These are phyloP conservation scores for Raffaelea albimanens DNA, from an alignment of 2,329 filamentous ascomycete genomes.

Conservation along the genomic window DNA sequence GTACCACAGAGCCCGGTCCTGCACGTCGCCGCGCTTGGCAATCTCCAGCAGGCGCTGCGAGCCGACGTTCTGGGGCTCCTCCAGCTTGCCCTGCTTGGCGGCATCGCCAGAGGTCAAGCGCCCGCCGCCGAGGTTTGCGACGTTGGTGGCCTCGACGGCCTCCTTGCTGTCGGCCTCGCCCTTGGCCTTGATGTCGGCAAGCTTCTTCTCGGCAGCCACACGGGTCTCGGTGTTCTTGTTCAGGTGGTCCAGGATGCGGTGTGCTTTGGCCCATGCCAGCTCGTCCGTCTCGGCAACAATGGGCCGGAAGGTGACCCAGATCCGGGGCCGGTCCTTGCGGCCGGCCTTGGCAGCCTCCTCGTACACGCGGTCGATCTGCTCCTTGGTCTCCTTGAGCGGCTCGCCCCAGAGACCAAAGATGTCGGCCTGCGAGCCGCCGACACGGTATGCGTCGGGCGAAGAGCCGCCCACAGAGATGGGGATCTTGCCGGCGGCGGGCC, in stretches of 20 bases:
- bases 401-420: slow-evolving; percentile 58
- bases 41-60: slow-evolving; percentile 50
- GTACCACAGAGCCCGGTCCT: slow-evolving; percentile 55
- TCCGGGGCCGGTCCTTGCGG: slow-evolving; percentile 42
- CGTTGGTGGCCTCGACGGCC: background rate
- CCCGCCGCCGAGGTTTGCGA: background rate
- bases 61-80: slow-evolving; percentile 46
- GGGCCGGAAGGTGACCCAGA: slow-evolving; percentile 56
- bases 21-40: slow-evolving; percentile 43
- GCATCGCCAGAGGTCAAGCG: slow-evolving; percentile 13
- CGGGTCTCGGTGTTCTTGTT: slow-evolving; percentile 25
- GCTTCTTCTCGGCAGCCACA: background rate
- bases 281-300: slow-evolving; percentile 53
- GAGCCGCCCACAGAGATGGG: slow-evolving; percentile 51
- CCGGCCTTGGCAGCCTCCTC: slow-evolving; percentile 49
- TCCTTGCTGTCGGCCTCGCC: background rate
- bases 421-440: slow-evolving; percentile 48
- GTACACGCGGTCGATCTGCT: slow-evolving; percentile 53
- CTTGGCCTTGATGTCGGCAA: slow-evolving; percentile 9
- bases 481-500: slow-evolving; percentile 42
- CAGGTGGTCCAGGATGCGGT: slow-evolving; percentile 43
- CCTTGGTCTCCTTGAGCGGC: slow-evolving; percentile 52
- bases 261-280: slow-evolving; percentile 51
- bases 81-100: slow-evolving; percentile 11
- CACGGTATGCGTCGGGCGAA: slow-evolving; percentile 48